Conservation (phyloP, 2,329 filamentous ascomycete genomes). For the Fusarium guadeloupense region DNA sequence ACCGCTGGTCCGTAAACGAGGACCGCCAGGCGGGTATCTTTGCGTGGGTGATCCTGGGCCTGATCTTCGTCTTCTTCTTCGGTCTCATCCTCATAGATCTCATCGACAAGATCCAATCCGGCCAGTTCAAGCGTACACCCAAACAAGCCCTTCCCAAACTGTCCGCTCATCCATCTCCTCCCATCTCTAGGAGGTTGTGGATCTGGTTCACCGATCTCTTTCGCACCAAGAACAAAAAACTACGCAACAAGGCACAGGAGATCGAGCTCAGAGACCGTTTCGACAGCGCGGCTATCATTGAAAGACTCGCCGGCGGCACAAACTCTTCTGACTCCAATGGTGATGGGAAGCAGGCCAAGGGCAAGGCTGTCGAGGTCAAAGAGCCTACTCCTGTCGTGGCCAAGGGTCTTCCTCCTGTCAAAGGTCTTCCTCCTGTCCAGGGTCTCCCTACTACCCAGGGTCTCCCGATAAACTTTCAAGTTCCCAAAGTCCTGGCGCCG, state of each 20-base stretch:
- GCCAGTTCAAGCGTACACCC: constrained; percentile 21
- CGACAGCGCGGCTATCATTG: constrained; percentile 3
- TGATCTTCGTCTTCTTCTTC: constrained; percentile 12
- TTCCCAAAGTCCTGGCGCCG: not conserved
- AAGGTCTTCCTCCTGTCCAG: not conserved
- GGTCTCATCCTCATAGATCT: constrained; percentile 24
- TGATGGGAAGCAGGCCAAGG: not conserved
- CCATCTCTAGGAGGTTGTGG: not conserved
- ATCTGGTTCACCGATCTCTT: constrained; percentile 25
- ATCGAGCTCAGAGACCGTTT: not conserved
- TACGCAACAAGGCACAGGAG: not conserved
- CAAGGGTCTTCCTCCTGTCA: not conserved
- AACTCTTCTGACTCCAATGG: not conserved
- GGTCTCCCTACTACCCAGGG: not conserved
- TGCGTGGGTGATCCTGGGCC: constrained; percentile 9
- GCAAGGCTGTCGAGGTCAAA: not conserved
- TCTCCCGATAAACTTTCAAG: not conserved
- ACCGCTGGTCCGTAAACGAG: constrained; percentile 1
- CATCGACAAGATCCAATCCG: constrained; percentile 8
- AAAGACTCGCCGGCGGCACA: constrained; percentile 6
- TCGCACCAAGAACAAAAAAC: constrained; percentile 16
- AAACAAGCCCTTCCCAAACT: not conserved
- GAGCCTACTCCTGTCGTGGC: no score
- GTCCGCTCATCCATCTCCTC: no score
- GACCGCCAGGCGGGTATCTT: constrained; percentile 4